These are phyloP conservation scores for Climacium dendroides DNA, from an alignment of 225 moss, liverwort and hornwort genomes.

Conservation along the genomic window DNA sequence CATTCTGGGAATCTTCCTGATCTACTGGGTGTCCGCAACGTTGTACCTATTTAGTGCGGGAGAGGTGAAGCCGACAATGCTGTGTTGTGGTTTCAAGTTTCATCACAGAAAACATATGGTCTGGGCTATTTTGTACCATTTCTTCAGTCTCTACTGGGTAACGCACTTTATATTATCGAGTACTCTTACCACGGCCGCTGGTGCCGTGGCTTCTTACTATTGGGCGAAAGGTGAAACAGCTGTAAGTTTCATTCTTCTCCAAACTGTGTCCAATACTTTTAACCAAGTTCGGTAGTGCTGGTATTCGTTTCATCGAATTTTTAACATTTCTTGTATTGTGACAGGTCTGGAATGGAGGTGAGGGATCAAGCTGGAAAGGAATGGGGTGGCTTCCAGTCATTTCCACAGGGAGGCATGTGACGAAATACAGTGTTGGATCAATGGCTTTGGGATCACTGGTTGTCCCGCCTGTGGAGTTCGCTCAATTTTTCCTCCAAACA, in stretches of 20 bases:
- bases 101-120: constrained; percentile 29
- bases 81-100: constrained; percentile 39
- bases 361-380: constrained; percentile 40
- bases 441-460: constrained; percentile 79
- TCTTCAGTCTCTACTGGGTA: constrained; percentile 39
- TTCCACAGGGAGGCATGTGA: constrained; percentile 50
- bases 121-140: constrained; percentile 48
- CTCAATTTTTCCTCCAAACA: constrained; percentile 45
- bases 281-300: no score
- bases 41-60: constrained; percentile 76
- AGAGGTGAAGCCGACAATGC: constrained; percentile 20
- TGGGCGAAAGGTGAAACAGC: constrained; percentile 56
- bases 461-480: constrained; percentile 59
- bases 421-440: constrained; percentile 64
- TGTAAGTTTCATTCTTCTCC: not conserved
- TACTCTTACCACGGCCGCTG: constrained; percentile 25
- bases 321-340: not conserved
- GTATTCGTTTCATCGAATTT: rapidly evolving
- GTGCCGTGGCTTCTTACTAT: constrained; percentile 28
- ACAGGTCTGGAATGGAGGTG: constrained; percentile 38
- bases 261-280: no score
- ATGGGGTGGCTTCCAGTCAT: constrained; percentile 65
- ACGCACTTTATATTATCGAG: constrained; percentile 19
- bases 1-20: constrained; percentile 32
- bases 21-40: constrained; percentile 57